Percentiles rank a stretch among this genome's conserved stretches.
Conservation (phyloP, 768 basidiomycete species). For the Pulveroboletus sp. region DNA sequence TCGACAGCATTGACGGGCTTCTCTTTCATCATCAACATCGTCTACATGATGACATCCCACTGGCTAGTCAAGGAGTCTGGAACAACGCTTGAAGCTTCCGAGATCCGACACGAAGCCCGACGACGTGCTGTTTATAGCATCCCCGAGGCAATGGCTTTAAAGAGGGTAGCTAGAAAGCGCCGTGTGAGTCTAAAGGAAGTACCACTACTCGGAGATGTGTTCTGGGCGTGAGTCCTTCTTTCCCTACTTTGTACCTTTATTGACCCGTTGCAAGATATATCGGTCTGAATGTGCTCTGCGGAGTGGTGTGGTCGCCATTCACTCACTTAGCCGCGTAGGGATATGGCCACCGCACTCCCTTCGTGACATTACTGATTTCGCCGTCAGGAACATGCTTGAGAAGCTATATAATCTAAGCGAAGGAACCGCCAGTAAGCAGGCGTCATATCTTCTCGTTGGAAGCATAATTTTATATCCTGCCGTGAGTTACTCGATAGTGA, state of each 20-base stretch:
- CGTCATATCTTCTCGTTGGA: conserved; percentile 69
- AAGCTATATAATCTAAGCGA: conserved; percentile 60
- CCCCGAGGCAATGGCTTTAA: conserved; percentile 58
- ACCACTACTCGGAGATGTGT: conserved; percentile 65
- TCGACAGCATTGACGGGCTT: conserved; percentile 59
- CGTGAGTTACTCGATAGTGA: conserved; percentile 36
- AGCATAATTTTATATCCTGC: conserved; percentile 67
- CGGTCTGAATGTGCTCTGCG: conserved; percentile 70
- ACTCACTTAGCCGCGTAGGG: conserved; percentile 70
- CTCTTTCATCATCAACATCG: conserved; percentile 64
- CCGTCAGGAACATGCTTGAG: conserved; percentile 64
- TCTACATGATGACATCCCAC: conserved; percentile 60
- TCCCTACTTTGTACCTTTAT: background rate
- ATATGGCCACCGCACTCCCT: background rate
- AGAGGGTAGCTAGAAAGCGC: conserved; percentile 63
- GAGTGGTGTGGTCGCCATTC: conserved; percentile 75
- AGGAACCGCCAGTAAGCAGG: conserved; percentile 54
- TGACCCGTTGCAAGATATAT: conserved; percentile 50
- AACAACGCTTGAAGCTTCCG: conserved; percentile 60
- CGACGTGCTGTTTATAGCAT: conserved; percentile 41
- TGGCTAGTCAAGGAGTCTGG: conserved; percentile 62
- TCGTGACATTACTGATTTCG: conserved; percentile 1
- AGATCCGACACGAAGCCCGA: conserved; percentile 53
- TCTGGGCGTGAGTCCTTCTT: conserved; percentile 59
- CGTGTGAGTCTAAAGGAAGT: conserved; percentile 59